Evolutionary conservation across 1,284 basidiomycete species (phyloP), one percentile per base, ranked within the genome.

Genomic region (Termitomyces sp.): DNA sequence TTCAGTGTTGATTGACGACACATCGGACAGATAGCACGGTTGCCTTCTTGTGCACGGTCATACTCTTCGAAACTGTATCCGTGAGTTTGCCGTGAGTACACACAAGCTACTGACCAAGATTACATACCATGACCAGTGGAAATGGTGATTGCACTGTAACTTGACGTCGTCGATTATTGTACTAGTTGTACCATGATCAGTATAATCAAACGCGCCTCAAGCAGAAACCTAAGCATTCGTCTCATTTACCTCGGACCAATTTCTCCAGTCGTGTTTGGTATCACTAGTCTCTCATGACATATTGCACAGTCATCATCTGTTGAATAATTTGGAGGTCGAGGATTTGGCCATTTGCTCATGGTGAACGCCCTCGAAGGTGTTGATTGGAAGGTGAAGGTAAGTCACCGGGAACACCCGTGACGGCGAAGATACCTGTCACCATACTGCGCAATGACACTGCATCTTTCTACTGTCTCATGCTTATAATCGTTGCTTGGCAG

Each of bases 61-160:
- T 59, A 59, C n/a, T 59, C 58, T n/a, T 51, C 48, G 10, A 57
- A 57, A 50, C 55, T 59, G 39, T 19, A 46, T 44, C 26, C 12
- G 17, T 28, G 15, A 15, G 26, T 24, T 24, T 24, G 24, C 5
- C 6, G 15, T 36, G 34, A 36, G 6, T 36, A 36, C 34, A 36
- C 15, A 36, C 17, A 15, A 6, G 9, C 10, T 5, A 36, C 13
- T 36, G 7, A 12, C 4, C 9, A 17, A 8, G 13, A 36, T 28
- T n/a, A 51, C 54, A n/a, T 33, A 59, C 58, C 58, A 57, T 28
- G 50, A 45, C 58, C 55, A 59, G 21, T 57, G 55, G 17, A 54
- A 56, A 39, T 58, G 57, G 28, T 58, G 57, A 8, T 38, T 41
- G 17, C 57, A 58, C 12, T 42, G 45, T 13, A 58, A 33, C 38